Percentiles rank a stretch among this genome's conserved stretches.
Evolutionary conservation across 2,329 filamentous ascomycete genomes (phyloP).

Genomic region (Sordariomycetes sp.): DNA sequence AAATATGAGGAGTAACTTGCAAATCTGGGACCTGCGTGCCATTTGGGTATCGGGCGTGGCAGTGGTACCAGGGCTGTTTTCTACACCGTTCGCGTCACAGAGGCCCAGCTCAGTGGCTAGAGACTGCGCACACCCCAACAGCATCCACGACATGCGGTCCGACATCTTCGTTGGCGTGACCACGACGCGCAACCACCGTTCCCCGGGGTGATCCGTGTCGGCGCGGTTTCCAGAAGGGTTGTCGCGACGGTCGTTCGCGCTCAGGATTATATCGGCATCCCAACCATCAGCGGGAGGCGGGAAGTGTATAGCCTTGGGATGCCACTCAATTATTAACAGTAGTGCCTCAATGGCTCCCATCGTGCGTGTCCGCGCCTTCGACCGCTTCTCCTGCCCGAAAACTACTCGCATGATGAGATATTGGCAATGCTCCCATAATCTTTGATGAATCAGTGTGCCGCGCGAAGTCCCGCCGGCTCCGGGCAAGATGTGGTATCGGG

Average conservation of each 20-base stretch:
- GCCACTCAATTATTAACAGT: not conserved
- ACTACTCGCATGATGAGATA: not conserved
- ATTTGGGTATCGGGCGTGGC: not conserved
- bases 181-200: not conserved
- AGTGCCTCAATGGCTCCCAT: not conserved
- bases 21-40: not conserved
- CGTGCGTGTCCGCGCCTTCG: not conserved
- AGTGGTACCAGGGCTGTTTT: not conserved
- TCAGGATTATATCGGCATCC: not conserved
- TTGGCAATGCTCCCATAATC: not conserved
- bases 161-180: not conserved
- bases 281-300: not conserved
- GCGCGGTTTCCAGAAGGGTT: not conserved
- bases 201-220: not conserved
- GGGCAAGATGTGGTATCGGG: not conserved
- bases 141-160: not conserved
- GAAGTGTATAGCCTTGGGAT: not conserved
- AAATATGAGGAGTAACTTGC: not conserved
- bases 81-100: not conserved
- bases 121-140: not conserved
- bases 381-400: not conserved
- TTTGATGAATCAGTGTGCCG: not conserved
- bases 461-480: no score
- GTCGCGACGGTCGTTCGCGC: not conserved
- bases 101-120: not conserved